phyloP scores from a whole-genome alignment of 1,284 basidiomycete genomes.

The Pseudozyma hubeiensis region DNA sequence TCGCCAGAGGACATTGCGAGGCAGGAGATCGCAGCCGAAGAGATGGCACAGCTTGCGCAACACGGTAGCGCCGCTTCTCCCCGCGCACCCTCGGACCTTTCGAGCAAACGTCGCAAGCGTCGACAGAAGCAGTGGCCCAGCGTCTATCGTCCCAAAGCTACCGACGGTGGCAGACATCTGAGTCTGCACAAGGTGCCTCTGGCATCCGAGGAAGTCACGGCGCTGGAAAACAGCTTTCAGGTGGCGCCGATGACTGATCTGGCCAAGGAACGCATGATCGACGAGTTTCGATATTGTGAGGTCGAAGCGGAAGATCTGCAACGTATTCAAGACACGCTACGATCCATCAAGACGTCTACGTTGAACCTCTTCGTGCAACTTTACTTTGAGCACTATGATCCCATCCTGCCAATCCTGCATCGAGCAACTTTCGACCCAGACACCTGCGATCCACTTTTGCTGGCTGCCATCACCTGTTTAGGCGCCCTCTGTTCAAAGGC shows the following conservation, averaged over 20 bases:
- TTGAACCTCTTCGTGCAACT: constrained; percentile 21
- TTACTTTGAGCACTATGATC: constrained; percentile 22
- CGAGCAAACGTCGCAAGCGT: constrained; percentile 5
- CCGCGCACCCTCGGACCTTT: neutral
- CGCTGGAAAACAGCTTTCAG: constrained; percentile 6
- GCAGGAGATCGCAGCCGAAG: neutral
- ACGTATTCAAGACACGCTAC: constrained; percentile 7
- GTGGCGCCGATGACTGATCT: constrained; percentile 1
- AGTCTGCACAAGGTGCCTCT: constrained; percentile 2
- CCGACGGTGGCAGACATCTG: constrained; percentile 4
- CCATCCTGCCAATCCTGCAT: constrained; percentile 18
- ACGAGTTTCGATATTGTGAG: constrained; percentile 9
- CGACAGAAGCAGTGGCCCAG: constrained; percentile 4
- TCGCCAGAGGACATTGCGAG: constrained; percentile 7
- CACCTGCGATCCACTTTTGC: constrained; percentile 13
- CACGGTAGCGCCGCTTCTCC: no score
- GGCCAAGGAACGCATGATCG: constrained; percentile 10
- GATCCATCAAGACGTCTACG: neutral
- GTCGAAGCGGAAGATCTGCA: constrained; percentile 11
- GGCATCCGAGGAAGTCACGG: neutral
- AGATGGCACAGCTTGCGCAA: neutral
- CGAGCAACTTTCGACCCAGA: constrained; percentile 15
- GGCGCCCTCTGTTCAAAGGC: constrained; percentile 7
- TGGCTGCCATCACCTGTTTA: constrained; percentile 8
- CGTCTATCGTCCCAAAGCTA: constrained; percentile 9